Base-by-base conservation (phyloP, 768 basidiomycete genomes). In the Tricholoma saponaceum region DNA sequence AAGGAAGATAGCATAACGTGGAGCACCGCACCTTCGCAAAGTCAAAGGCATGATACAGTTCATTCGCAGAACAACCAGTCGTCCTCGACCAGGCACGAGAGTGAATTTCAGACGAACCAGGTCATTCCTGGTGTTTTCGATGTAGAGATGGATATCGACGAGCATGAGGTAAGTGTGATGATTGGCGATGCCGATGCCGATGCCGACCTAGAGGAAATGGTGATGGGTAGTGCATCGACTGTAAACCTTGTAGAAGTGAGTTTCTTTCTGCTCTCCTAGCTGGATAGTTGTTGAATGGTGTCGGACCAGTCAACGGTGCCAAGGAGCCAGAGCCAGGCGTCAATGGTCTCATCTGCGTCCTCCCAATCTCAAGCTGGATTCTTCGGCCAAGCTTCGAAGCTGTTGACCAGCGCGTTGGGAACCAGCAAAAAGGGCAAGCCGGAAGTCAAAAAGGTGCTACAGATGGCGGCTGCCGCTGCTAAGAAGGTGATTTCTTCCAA, bases 381-480 rank as follows among this genome's bases (percentile, higher is more conserved):
- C 73, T 76, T 90, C 62, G 78, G 81, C 30, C 85, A 89, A 62
- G 87, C 91, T 5, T 83, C 83, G 16, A 89, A 85, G 62, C 73
- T 90, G 14, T 75, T 90, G 46, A 84, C 74, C 61, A 89, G 75
- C 58, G 82, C 89, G 57, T 74, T 91, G 54, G 84, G 89, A 6
- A 79, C 79, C 7, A 75, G 78, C 58, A 92, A 89, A 76, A 92
- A 90, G 67, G 77, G 69, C 43, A 89, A 89, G 63, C 76, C 84
- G 7, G 88, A 91, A 66, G 83, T 92, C 41, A 94, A 92, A 76
- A 90, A 87, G 55, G 76, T 78, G 50, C 68, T 94, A 28, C 89
- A 92, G 66, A 79, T 87, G 59, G 92, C 94, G 14, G 89, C 91
- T 0, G 82, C 82, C 16, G 90, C 85, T 2, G 92, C 92, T 3